Conservation (phyloP, 306 rosid species). For the Oxytropis ochrocephala region DNA sequence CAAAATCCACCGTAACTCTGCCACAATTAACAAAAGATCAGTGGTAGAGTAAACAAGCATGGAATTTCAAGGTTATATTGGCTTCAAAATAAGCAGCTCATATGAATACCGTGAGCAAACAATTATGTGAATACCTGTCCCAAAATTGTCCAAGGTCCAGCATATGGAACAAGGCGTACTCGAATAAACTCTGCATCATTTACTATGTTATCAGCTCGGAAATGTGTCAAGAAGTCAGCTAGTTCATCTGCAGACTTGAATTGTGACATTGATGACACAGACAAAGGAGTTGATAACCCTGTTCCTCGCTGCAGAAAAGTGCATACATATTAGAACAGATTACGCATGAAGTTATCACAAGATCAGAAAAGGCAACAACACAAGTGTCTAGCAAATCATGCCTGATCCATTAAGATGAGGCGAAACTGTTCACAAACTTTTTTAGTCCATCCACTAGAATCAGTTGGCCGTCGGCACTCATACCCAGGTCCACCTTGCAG, state of each 20-base stretch:
- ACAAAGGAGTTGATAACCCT: slow-evolving; percentile 89
- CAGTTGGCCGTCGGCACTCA: slow-evolving; percentile 76
- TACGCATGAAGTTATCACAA: neutral
- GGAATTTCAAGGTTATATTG: slow-evolving; percentile 11
- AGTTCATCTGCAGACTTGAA: slow-evolving; percentile 57
- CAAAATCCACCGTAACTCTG: slow-evolving; percentile 96
- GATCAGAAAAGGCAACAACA: neutral
- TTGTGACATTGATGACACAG: slow-evolving; percentile 78
- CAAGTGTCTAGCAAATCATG: slow-evolving; percentile 33
- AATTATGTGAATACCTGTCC: slow-evolving; percentile 69
- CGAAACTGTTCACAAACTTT: slow-evolving; percentile 85
- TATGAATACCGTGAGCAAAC: slow-evolving; percentile 10
- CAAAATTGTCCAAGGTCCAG: slow-evolving; percentile 80
- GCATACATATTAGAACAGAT: slow-evolving; percentile 15
- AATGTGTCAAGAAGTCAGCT: slow-evolving; percentile 60
- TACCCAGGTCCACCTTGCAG: slow-evolving; percentile 99
- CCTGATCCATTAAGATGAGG: slow-evolving; percentile 93
- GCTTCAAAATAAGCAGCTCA: slow-evolving; percentile 10
- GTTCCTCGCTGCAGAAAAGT: slow-evolving; percentile 82
- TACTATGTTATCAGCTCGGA: slow-evolving; percentile 91
- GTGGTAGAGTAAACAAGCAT: slow-evolving; percentile 11
- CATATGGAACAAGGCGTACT: slow-evolving; percentile 72
- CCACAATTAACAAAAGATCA: slow-evolving; percentile 11
- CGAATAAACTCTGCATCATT: slow-evolving; percentile 91
- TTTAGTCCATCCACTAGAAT: slow-evolving; percentile 79